A percentile compares a stretch with the other conserved stretches of the same genome.
phyloP scores from a whole-genome alignment of 148 eudicot genomes.

The Camellia lanceoleosa region DNA sequence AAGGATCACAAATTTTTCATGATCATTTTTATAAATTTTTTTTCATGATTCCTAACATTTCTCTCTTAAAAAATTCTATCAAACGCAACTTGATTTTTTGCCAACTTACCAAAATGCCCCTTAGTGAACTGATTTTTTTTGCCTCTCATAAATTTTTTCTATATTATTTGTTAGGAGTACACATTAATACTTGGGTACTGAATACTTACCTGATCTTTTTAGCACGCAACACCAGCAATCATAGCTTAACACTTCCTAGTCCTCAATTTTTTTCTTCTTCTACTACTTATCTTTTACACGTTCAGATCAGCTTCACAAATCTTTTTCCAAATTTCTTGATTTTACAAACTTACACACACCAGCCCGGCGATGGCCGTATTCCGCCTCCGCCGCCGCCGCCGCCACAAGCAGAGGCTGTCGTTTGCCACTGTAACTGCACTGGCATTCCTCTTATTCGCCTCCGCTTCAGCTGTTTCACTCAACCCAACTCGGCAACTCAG shows the following conservation, averaged over 20 bases:
- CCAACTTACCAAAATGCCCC: too few relatives aligned
- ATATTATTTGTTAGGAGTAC: too few relatives aligned
- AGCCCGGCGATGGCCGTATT: conserved; percentile 12
- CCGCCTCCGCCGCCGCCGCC: background rate
- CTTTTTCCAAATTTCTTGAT: too few relatives aligned
- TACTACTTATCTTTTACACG: background rate
- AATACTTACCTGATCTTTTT: too few relatives aligned
- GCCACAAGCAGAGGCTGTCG: background rate
- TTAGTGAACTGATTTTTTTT: too few relatives aligned
- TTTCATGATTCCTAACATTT: too few relatives aligned
- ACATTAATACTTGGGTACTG: too few relatives aligned
- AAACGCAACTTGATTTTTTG: too few relatives aligned
- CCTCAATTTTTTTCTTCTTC: background rate
- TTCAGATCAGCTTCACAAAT: background rate
- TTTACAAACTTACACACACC: background rate
- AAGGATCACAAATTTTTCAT: too few relatives aligned
- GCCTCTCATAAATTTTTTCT: too few relatives aligned
- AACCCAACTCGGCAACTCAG: conserved; percentile 7
- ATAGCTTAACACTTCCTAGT: background rate
- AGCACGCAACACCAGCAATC: background rate
- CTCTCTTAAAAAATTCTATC: too few relatives aligned
- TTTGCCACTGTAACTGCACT: background rate
- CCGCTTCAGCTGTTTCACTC: background rate
- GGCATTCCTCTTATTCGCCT: conserved; percentile 5
- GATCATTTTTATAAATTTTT: too few relatives aligned